These are phyloP conservation scores for Acacia crassicarpa DNA, from an alignment of 306 rosid genomes.

Conservation along the genomic window DNA sequence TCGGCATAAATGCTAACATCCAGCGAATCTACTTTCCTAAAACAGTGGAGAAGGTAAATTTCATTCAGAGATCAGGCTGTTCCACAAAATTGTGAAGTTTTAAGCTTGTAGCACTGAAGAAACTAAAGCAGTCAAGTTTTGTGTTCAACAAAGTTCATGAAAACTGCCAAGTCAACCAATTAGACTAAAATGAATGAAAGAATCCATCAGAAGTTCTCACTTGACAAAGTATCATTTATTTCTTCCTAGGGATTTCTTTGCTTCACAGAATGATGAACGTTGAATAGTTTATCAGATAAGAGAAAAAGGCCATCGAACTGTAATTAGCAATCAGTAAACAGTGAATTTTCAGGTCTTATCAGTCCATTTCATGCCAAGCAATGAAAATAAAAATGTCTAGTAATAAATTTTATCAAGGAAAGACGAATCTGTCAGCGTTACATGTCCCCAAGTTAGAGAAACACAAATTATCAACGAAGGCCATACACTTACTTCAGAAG, in stretches of 20 bases:
- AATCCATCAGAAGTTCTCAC: neutral
- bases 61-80: conserved; percentile 2
- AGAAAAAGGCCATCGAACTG: neutral
- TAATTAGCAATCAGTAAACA: neutral
- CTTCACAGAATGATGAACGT: neutral
- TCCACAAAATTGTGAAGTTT: neutral
- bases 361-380: neutral
- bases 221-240: conserved; percentile 11
- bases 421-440: neutral
- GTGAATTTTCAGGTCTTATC: neutral
- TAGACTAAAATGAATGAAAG: neutral
- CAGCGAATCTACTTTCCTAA: conserved; percentile 78
- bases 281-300: neutral
- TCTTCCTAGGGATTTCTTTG: neutral
- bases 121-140: conserved; percentile 6
- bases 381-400: neutral
- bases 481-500: conserved; percentile 68
- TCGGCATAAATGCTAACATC: conserved; percentile 87
- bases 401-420: neutral
- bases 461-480: neutral
- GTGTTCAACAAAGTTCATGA: neutral
- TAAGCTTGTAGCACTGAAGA: conserved; percentile 6
- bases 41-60: conserved; percentile 25
- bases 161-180: neutral
- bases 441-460: neutral